These are phyloP conservation scores for Camelina laxa DNA, from an alignment of 345 rosid species.

Conservation along the genomic window DNA sequence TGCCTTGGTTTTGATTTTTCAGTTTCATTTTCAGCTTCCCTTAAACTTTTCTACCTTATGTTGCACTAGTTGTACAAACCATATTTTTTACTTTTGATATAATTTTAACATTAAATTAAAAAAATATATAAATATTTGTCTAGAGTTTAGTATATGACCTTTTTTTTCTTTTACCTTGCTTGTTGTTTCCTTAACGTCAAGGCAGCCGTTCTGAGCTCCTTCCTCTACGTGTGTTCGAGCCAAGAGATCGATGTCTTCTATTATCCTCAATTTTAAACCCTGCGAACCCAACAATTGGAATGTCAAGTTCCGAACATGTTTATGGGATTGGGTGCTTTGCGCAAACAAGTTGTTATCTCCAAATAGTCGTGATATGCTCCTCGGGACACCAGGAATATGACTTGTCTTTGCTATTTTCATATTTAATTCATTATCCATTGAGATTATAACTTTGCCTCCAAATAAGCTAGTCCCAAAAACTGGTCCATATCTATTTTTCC, in stretches of 20 bases:
- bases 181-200: constrained; percentile 29
- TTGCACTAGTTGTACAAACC: too few species aligned
- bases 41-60: too few species aligned
- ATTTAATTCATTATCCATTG: constrained; percentile 14
- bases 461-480: constrained; percentile 37
- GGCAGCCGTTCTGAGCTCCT: not conserved
- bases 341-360: constrained; percentile 28
- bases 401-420: constrained; percentile 30
- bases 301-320: not conserved
- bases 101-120: too few species aligned
- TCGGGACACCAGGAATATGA: constrained; percentile 6
- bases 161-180: constrained; percentile 34
- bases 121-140: too few species aligned
- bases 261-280: not conserved
- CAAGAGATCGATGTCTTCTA: constrained; percentile 5
- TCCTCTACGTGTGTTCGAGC: constrained; percentile 4
- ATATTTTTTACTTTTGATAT: too few species aligned
- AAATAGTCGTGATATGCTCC: constrained; percentile 20
- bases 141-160: too few species aligned
- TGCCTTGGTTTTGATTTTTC: too few species aligned
- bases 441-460: constrained; percentile 32
- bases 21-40: too few species aligned
- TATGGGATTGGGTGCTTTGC: constrained; percentile 1
- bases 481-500: constrained; percentile 35
- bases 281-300: not conserved